phyloP scores from a whole-genome alignment of 2,329 filamentous ascomycete species.

The Dryadomyces quercus-mongolicae region DNA sequence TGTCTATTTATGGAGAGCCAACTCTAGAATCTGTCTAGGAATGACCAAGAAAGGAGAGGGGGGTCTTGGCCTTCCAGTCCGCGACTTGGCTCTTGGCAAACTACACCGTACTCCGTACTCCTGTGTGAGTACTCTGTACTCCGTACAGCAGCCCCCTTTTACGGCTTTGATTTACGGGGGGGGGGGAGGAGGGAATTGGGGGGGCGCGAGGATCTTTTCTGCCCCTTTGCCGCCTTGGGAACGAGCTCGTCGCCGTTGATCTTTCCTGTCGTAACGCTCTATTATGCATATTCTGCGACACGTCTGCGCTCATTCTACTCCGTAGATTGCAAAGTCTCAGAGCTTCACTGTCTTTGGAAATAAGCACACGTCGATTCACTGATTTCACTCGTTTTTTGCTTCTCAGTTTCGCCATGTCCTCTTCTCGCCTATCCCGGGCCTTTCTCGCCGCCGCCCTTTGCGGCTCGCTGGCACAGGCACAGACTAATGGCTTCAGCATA shows the following conservation, averaged over 20 bases:
- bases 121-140: too few relatives aligned
- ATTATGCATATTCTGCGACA: too few relatives aligned
- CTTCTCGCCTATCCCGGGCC: background rate
- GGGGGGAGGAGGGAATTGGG: too few relatives aligned
- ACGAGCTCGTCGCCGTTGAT: too few relatives aligned
- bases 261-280: too few relatives aligned
- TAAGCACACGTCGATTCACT: too few relatives aligned
- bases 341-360: too few relatives aligned
- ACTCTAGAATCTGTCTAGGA: background rate
- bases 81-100: background rate
- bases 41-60: background rate
- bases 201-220: too few relatives aligned
- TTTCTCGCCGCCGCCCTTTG: background rate
- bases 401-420: background rate
- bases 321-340: too few relatives aligned
- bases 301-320: too few relatives aligned
- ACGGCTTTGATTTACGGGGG: background rate
- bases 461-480: constrained; percentile 2
- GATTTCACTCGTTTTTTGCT: background rate
- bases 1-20: too few relatives aligned
- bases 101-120: background rate
- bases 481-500: constrained; percentile 3
- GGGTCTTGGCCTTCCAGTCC: background rate
- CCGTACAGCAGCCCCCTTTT: background rate
- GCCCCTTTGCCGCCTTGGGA: too few relatives aligned